phyloP scores from a whole-genome alignment of 1,139 yeast species.

The Suhomyces choctaworum region DNA sequence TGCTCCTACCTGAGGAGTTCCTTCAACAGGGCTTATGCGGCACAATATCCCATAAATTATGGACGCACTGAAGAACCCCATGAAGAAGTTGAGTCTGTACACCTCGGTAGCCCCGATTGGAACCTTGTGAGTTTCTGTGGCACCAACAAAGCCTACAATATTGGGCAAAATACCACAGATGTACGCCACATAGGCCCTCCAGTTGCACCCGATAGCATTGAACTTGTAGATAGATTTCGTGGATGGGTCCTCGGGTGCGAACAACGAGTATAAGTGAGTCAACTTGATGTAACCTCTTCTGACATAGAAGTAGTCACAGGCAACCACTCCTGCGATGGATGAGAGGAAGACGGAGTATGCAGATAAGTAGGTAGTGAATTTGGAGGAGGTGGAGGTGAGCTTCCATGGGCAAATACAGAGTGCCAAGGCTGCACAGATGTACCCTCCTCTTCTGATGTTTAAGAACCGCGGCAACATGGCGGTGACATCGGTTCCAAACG shows the following conservation, averaged over 20 bases:
- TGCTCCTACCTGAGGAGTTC: constrained; percentile 52
- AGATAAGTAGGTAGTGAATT: constrained; percentile 79
- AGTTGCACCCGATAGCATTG: constrained; percentile 65
- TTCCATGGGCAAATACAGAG: constrained; percentile 89
- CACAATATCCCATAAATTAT: constrained; percentile 51
- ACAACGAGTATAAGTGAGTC: constrained; percentile 57
- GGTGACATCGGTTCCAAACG: constrained; percentile 90
- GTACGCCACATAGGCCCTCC: constrained; percentile 79
- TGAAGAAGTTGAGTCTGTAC: constrained; percentile 70
- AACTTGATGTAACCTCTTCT: constrained; percentile 71
- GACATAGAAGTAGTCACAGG: constrained; percentile 73
- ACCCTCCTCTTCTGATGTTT: constrained; percentile 68
- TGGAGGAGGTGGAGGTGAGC: constrained; percentile 67
- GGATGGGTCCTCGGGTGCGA: constrained; percentile 34
- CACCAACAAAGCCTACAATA: constrained; percentile 87
- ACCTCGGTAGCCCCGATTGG: constrained; percentile 77
- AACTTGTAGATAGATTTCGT: constrained; percentile 53
- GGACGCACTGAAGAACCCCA: constrained; percentile 66
- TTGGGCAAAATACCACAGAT: constrained; percentile 77
- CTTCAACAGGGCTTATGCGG: constrained; percentile 58
- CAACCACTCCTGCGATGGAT: constrained; percentile 81
- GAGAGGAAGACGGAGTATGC: constrained; percentile 88
- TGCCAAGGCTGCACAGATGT: constrained; percentile 76
- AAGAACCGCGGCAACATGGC: constrained; percentile 78
- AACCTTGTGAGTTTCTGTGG: constrained; percentile 61